Conservation (phyloP, 2,329 filamentous ascomycete genomes). For the Ophiostoma perfectum region DNA sequence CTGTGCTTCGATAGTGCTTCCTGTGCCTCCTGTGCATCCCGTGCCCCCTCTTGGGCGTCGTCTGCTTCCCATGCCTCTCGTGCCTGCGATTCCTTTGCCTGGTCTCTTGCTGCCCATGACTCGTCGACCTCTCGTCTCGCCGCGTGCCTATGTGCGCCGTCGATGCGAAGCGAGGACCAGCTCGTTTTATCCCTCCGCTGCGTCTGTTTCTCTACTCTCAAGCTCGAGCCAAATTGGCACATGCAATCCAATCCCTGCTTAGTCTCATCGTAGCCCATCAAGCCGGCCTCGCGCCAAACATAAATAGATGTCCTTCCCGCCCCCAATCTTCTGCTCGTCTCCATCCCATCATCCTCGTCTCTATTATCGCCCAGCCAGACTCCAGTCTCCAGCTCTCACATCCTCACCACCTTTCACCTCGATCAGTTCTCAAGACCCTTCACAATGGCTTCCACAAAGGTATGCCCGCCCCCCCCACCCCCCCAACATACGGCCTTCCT, state of each 20-base stretch:
- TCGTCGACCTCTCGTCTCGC: background rate
- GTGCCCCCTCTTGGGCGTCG: background rate
- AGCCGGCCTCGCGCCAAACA: background rate
- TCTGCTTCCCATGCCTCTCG: background rate
- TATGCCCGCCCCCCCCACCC: background rate
- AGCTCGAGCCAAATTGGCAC: background rate
- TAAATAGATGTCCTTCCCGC: background rate
- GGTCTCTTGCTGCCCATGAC: background rate
- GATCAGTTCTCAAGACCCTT: background rate
- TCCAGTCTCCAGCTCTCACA: background rate
- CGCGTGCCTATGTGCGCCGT: background rate
- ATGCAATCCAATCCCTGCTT: background rate
- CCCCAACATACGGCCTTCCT: no score
- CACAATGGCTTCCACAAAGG: constrained; percentile 11
- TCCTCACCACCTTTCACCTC: background rate
- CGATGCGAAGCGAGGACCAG: background rate
- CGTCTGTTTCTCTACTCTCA: background rate
- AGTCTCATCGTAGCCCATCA: background rate
- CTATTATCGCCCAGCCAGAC: background rate
- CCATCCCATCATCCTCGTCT: background rate
- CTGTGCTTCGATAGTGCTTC: background rate
- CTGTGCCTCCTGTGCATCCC: background rate
- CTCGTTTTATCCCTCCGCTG: constrained; percentile 8
- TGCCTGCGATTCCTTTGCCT: background rate
- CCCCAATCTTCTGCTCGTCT: background rate